Evolutionary conservation across 371 early-diverging fungal genomes (phyloP), one percentile per base, ranked within the genome.

Genomic region (Blakeslea trispora): DNA sequence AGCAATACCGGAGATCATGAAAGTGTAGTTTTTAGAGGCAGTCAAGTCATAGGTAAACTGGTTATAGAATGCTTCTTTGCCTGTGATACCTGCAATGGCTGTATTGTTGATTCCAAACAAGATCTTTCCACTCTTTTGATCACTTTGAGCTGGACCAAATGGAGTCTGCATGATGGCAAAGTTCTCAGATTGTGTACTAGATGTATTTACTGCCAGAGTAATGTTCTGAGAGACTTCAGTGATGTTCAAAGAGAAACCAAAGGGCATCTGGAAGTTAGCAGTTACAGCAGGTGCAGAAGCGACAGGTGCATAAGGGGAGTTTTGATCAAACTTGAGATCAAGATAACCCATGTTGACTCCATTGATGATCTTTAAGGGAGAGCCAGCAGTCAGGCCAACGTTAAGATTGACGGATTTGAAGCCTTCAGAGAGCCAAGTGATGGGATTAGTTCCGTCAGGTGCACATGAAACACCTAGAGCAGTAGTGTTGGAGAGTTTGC

Each of bases 401-500:
- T 72, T 76, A 50, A 84, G 55, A 21, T 67, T 71, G 39, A 84
- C 73, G 35, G 78, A 68, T 51, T 76, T 71, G 69, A 86, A 77
- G 57, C 78, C 82, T 23, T 69, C 63, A 34, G 82, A 80, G 18
- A 86, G 72, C 86, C 86, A 86, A n/a, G 39, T 56, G 21, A 86
- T 74, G 17, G 78, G 63, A 44, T 86, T 69, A 28, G 63, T 59
- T 42, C 86, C 86, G 60, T 86, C 77, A 24, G 86, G 86, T 37
- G 79, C 69, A 41, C 74, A 75, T 35, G 84, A 81, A 3, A 86
- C 73, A 69, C 86, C 86, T 0, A 53, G 58, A 43, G 84, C 86
- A 28, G 74, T 62, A 11, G 83, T 81, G 22, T 68, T 68, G 14
- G 83, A 79, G 24, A 71, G 55, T 13, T 63, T 57, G 21, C 84